phyloP scores from a whole-genome alignment of 345 rosid species.

The Hypericum perforatum region DNA sequence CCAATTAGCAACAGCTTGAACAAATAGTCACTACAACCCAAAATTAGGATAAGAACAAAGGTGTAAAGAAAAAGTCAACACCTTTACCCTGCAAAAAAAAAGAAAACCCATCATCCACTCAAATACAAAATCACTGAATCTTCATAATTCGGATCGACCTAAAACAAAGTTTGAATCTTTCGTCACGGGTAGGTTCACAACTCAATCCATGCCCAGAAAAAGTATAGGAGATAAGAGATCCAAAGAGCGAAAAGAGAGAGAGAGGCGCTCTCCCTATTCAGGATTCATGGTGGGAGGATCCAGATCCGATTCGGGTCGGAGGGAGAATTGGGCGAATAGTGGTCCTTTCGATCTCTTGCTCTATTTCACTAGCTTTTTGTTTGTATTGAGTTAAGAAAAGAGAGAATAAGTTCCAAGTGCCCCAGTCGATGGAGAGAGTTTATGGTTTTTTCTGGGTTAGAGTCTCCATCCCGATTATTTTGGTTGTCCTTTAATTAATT shows the following conservation, averaged over 20 bases:
- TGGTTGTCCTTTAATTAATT: too few species aligned
- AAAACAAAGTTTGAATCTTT: neutral
- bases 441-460: too few species aligned
- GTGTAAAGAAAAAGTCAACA: neutral
- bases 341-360: too few species aligned
- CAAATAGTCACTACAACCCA: slow-evolving; percentile 12
- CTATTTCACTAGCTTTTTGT: too few species aligned
- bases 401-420: too few species aligned
- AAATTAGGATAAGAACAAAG: neutral
- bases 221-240: too few species aligned
- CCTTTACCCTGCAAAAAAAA: too few species aligned
- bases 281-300: slow-evolving; percentile 27
- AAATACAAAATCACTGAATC: neutral
- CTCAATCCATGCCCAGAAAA: too few species aligned
- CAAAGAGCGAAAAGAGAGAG: neutral
- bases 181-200: too few species aligned
- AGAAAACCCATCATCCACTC: neutral
- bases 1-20: slow-evolving; percentile 18
- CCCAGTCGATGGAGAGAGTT: too few species aligned
- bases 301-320: slow-evolving; percentile 19
- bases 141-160: too few species aligned
- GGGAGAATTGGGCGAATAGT: slow-evolving; percentile 2
- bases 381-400: neutral
- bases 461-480: too few species aligned
- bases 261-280: slow-evolving; percentile 28